Conservation (phyloP, 2,329 filamentous ascomycete species). For the Calcarisporium arbuscula region DNA sequence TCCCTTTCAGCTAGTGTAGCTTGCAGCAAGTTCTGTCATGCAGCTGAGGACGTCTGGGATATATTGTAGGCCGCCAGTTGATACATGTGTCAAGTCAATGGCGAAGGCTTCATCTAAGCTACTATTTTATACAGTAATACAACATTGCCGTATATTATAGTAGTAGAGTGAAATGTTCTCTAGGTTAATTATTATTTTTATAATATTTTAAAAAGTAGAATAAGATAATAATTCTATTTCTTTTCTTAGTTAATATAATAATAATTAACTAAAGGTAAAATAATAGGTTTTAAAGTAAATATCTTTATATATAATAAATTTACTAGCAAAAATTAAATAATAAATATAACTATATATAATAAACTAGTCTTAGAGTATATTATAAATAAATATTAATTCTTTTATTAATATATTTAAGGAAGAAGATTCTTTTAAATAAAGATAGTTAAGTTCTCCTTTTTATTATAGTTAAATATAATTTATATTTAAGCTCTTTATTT, state of each 20-base stretch:
- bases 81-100: background rate
- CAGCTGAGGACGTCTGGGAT: constrained; percentile 92
- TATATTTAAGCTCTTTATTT: background rate
- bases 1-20: constrained; percentile 95
- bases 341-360: background rate
- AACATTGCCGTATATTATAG: constrained; percentile 57
- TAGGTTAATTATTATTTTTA: background rate
- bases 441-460: background rate
- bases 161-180: constrained; percentile 23
- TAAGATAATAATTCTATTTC: background rate
- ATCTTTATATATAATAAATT: background rate
- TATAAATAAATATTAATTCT: background rate
- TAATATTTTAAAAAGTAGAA: background rate
- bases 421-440: background rate
- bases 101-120: constrained; percentile 8
- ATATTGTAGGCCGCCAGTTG: constrained; percentile 56
- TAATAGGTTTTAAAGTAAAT: no score
- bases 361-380: background rate
- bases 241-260: background rate
- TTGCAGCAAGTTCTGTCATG: constrained; percentile 99
- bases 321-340: no score
- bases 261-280: no score
- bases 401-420: background rate
- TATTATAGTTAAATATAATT: background rate
- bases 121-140: constrained; percentile 52